Percentiles rank a stretch among this genome's conserved stretches.
Conservation (phyloP, 2,329 filamentous ascomycete species). For the Fusarium sp. region DNA sequence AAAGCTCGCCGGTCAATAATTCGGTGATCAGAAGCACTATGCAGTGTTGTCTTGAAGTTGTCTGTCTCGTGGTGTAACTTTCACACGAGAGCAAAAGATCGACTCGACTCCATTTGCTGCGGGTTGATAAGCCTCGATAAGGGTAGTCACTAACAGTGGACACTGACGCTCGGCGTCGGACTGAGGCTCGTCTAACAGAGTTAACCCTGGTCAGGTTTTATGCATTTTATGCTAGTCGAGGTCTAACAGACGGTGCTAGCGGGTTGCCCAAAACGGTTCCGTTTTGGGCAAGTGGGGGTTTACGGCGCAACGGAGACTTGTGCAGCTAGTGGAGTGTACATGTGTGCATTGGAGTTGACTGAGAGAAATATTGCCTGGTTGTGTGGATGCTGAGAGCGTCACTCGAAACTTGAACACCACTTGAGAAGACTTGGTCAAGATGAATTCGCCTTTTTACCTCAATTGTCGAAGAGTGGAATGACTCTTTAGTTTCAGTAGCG, state of each 20-base stretch:
- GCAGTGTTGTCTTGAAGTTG: slow-evolving; percentile 12
- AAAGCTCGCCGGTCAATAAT: neutral
- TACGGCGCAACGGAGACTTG: slow-evolving; percentile 16
- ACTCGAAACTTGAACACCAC: neutral
- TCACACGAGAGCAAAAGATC: slow-evolving; percentile 43
- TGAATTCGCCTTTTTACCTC: neutral
- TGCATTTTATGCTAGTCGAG: slow-evolving; percentile 18
- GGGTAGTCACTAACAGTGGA: slow-evolving; percentile 29
- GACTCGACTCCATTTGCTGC: slow-evolving; percentile 27
- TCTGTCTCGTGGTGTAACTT: slow-evolving; percentile 42
- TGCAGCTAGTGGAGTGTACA: neutral
- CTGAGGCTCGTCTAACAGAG: slow-evolving; percentile 15
- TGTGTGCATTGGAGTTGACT: neutral
- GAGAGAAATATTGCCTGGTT: neutral
- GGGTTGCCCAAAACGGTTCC: slow-evolving; percentile 10
- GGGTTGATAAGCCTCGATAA: slow-evolving; percentile 37
- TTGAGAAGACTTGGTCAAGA: neutral
- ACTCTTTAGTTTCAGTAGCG: neutral
- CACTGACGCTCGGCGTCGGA: slow-evolving; percentile 5
- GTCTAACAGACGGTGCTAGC: slow-evolving; percentile 3
- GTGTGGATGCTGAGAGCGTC: neutral
- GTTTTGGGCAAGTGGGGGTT: slow-evolving; percentile 25
- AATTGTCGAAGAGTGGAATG: neutral
- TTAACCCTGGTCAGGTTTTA: neutral
- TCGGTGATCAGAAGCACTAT: slow-evolving; percentile 17